Evolutionary conservation across 108 stramenopile genomes (phyloP).

Genomic region (Pseudonitzschia multistriata): DNA sequence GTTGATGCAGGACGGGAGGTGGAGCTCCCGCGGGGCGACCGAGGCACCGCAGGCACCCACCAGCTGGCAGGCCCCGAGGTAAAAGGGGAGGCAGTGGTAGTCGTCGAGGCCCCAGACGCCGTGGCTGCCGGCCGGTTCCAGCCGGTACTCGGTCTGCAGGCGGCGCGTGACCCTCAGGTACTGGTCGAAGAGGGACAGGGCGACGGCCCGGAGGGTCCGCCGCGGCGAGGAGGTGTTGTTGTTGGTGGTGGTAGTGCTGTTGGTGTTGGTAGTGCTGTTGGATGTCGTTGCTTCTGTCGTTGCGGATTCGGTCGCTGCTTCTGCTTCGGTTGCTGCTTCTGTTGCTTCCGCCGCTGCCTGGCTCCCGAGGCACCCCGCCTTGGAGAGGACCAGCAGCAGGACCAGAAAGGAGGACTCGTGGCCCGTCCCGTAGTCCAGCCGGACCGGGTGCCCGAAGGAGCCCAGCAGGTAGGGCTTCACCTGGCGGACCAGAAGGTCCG

Average conservation of each 20-base stretch:
- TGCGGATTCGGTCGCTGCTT: too few species aligned
- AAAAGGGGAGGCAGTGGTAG: conserved; percentile 94
- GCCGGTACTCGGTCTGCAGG: conserved; percentile 86
- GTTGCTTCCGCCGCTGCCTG: too few species aligned
- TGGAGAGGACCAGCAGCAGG: conserved; percentile 73
- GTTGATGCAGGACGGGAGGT: conserved; percentile 20
- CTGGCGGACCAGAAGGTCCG: too few species aligned
- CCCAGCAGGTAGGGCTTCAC: conserved; percentile 76
- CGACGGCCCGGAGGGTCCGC: conserved; percentile 43
- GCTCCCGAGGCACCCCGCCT: conserved; percentile 62
- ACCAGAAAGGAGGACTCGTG: conserved; percentile 94
- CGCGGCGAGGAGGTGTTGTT: conserved; percentile 41
- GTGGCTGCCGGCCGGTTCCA: conserved; percentile 94
- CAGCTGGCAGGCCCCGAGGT: conserved; percentile 89
- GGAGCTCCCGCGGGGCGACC: conserved; percentile 28
- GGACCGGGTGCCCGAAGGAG: conserved; percentile 86
- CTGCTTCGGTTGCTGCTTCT: too few species aligned
- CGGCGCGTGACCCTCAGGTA: conserved; percentile 75
- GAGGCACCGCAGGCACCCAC: neutral
- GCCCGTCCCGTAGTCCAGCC: conserved; percentile 95
- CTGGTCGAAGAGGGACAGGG: conserved; percentile 62
- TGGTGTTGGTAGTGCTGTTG: too few species aligned
- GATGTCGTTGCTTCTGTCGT: too few species aligned
- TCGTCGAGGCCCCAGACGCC: conserved; percentile 98
- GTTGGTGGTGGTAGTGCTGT: too few species aligned